A percentile compares a stretch with the other conserved stretches of the same genome.
Evolutionary conservation across 2,329 filamentous ascomycete species (phyloP).

Genomic region (Parascedosporium putredinis): DNA sequence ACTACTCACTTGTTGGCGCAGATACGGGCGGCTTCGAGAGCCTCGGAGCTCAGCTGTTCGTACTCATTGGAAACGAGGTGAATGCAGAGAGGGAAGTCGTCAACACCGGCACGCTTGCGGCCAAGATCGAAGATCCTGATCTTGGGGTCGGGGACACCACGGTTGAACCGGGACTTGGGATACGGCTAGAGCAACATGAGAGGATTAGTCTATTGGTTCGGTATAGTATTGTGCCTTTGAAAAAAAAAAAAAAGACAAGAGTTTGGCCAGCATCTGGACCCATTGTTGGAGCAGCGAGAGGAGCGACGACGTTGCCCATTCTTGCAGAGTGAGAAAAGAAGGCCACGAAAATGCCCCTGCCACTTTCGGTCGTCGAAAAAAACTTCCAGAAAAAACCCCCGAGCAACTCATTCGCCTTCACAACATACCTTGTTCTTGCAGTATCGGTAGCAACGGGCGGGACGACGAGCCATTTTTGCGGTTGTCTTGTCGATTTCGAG

Average conservation of each 20-base stretch:
- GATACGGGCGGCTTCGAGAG: conserved; percentile 98
- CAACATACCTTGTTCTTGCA: conserved; percentile 99
- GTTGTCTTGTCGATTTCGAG: conserved; percentile 35
- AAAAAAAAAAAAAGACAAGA: not conserved
- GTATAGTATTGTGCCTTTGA: no score
- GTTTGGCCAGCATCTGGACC: not conserved
- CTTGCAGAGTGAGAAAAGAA: no score
- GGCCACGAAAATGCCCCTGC: not conserved
- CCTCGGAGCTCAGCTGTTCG: conserved; percentile 99
- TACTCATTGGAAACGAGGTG: conserved; percentile 99
- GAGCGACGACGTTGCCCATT: no score
- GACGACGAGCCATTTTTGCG: conserved; percentile 97
- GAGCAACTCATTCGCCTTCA: conserved; percentile 11
- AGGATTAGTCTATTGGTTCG: no score
- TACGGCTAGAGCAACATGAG: conserved; percentile 56
- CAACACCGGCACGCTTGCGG: conserved; percentile 96
- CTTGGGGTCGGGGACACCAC: conserved; percentile 82
- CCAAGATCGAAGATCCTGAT: conserved; percentile 98
- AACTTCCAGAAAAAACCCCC: conserved; percentile 9
- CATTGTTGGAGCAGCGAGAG: no score
- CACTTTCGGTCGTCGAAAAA: not conserved
- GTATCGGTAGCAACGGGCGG: conserved; percentile 99
- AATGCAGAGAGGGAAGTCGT: conserved; percentile 98
- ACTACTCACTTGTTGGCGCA: conserved; percentile 82
- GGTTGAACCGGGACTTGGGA: conserved; percentile 99